These are phyloP conservation scores for Xylaria sp. DNA, from an alignment of 2,329 filamentous ascomycete species.

Conservation along the genomic window DNA sequence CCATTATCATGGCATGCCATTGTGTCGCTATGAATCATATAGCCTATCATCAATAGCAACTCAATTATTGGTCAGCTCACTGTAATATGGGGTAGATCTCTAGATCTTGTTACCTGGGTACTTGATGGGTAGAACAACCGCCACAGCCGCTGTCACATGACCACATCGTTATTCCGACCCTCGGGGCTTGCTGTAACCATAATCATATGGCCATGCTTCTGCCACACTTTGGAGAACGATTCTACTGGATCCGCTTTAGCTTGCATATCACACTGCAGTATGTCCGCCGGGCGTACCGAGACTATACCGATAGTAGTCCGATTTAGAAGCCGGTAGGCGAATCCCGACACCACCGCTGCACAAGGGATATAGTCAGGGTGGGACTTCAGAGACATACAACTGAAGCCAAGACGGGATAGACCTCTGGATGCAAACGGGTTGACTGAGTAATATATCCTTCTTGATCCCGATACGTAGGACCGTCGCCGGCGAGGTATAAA, in stretches of 20 bases:
- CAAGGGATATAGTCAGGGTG: neutral
- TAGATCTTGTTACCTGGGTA: neutral
- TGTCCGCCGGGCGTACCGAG: neutral
- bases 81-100: neutral
- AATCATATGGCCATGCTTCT: constrained; percentile 3
- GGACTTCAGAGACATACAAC: neutral
- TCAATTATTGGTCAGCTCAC: neutral
- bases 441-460: neutral
- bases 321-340: neutral
- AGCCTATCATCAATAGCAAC: neutral
- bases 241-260: neutral
- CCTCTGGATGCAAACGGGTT: neutral
- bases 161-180: neutral
- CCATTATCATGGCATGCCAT: neutral
- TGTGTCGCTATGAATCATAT: neutral
- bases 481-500: neutral
- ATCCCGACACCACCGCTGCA: neutral
- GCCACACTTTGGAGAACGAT: neutral
- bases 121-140: constrained; percentile 9
- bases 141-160: constrained; percentile 23
- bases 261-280: neutral
- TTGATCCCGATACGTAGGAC: neutral
- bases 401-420: neutral
- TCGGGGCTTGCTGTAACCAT: neutral
- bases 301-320: neutral